Base-by-base conservation (phyloP, 305 asterid genomes). In the Coffea humblotiana region DNA sequence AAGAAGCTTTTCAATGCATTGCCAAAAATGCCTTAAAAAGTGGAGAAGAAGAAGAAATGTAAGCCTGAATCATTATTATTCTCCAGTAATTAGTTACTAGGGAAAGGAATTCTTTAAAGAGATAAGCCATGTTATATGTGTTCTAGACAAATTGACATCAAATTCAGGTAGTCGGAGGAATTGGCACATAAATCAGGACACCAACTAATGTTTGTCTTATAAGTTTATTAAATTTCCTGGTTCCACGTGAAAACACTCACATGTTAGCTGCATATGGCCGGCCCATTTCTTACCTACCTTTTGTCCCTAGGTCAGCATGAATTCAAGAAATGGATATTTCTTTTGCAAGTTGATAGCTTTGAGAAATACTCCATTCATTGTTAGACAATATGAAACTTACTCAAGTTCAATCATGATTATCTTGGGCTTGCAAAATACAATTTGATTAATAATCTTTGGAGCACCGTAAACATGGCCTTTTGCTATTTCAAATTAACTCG, bases 1-100 rank as follows among this genome's bases (percentile, higher is more conserved):
- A 94, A 76, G 97, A 92, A 83, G 97, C 98, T 81, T 93, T 93
- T 85, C 96, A 91, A 81, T 90, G 92, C 85, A 92, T 93, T 79
- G 96, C 89, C 48, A 87, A 87, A 80, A 87, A 87, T 87, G 92
- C 92, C 70, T 81, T 89, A 74, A 85, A 87, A 75, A 89, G 87
- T 12, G 92, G 87, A 43, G 90, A 89, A 75, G 92, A 89, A 80
- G 90, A 89, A 77, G 92, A 89, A 88, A 88, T 93, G 98, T 94
- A 81, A 93, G 98, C 85, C 63, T 6, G 19, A 76, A 61, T 8
- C 61, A 18, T 5, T 60, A 13, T 2, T 75, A 14, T 25, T n/a
- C 25, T 18, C 60, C 49, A n/a, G 16, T 61, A 14, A 65, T 13
- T 48, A 47, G 45, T 29, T 18, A 77, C 32, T 9, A 27, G 4